phyloP scores from a whole-genome alignment of 176 grass and related monocot species.

The Melocanna baccifera region DNA sequence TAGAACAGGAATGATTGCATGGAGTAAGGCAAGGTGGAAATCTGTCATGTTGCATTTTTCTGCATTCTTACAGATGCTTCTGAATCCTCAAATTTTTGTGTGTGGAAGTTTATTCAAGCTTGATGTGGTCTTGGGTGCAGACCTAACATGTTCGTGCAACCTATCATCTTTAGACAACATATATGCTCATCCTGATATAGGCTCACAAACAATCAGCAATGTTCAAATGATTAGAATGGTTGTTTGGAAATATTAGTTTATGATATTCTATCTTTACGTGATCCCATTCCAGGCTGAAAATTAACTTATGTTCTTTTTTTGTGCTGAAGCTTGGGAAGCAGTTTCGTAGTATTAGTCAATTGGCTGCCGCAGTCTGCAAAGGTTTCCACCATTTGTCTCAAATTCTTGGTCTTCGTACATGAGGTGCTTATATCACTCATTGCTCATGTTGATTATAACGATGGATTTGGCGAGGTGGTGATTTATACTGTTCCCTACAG shows the following conservation, averaged over 20 bases:
- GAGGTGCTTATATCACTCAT: constrained; percentile 16
- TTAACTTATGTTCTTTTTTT: background rate
- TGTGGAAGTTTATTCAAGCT: background rate
- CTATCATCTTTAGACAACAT: background rate
- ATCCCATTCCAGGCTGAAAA: background rate
- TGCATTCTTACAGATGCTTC: background rate
- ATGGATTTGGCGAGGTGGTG: background rate
- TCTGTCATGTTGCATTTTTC: background rate
- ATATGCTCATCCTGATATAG: background rate
- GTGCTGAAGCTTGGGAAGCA: background rate
- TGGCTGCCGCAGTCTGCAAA: background rate
- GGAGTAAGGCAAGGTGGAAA: background rate
- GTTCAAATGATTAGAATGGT: background rate
- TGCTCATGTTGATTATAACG: background rate
- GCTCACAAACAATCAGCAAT: background rate
- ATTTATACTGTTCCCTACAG: background rate
- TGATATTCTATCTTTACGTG: background rate
- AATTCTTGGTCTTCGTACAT: background rate
- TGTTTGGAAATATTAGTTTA: background rate
- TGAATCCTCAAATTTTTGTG: background rate
- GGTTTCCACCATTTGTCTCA: constrained; percentile 1
- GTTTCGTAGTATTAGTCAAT: background rate
- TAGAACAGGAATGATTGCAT: background rate
- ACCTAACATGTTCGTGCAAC: background rate
- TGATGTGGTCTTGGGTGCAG: background rate